Conservation (phyloP, 2,329 filamentous ascomycete species). For the Ilyonectria sp. region DNA sequence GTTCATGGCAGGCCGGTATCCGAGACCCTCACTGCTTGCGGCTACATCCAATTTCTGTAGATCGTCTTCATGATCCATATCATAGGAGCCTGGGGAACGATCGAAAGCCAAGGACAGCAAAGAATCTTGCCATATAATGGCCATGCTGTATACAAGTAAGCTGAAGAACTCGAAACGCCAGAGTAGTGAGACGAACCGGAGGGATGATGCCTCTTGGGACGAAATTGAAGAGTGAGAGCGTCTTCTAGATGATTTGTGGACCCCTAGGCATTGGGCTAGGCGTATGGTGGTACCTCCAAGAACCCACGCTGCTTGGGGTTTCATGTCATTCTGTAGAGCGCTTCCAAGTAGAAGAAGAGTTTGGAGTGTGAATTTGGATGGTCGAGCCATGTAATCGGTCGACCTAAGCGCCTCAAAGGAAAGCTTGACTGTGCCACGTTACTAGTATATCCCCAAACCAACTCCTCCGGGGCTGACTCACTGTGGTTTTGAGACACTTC, state of each 20-base stretch:
- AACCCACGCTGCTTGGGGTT: conserved; percentile 39
- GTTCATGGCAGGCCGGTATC: conserved; percentile 37
- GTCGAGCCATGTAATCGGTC: conserved; percentile 32
- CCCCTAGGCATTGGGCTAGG: conserved; percentile 32
- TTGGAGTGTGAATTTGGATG: conserved; percentile 32
- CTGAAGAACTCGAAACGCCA: not conserved
- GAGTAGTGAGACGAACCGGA: conserved; percentile 15
- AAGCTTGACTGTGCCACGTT: conserved; percentile 18
- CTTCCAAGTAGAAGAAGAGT: conserved; percentile 38
- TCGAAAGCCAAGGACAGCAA: conserved; percentile 40
- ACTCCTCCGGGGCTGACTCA: not conserved
- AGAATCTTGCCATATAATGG: conserved; percentile 40
- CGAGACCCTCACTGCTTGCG: not conserved
- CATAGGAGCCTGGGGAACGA: conserved; percentile 30
- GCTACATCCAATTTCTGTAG: not conserved
- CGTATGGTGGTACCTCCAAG: conserved; percentile 37
- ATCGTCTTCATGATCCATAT: conserved; percentile 32
- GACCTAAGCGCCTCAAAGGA: conserved; percentile 28
- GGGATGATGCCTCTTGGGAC: conserved; percentile 17
- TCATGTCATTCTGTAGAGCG: conserved; percentile 41
- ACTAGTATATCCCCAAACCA: not conserved
- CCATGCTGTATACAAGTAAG: conserved; percentile 24
- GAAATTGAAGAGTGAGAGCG: not conserved
- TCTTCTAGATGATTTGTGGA: conserved; percentile 27
- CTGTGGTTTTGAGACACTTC: conserved; percentile 26